Evolutionary conservation across 202 grass and related monocot species (phyloP), one percentile per base, ranked within the genome.

Genomic region (Carex sylvatica): DNA sequence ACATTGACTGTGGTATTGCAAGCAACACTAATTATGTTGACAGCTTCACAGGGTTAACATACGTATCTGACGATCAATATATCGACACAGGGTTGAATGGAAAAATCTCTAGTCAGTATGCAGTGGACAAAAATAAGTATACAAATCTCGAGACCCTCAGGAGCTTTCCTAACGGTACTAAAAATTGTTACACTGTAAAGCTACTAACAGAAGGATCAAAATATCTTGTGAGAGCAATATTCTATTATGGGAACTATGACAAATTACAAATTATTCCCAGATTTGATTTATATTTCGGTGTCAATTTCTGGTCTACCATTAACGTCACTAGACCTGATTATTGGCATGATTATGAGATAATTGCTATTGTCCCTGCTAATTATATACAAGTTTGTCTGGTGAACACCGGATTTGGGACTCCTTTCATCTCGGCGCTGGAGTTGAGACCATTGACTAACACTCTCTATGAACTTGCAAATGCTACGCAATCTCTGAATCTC

Each of bases 171-270:
- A 14, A 6, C 0, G 63, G 76, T 13, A 33, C 63, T 22, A 89
- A 88, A 18, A 97, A 63, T 74, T 93, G 91, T 87, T 97, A 97
- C 89, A 88, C 71, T 0, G 40, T 92, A 62, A 82, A 55, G 0
- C 86, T 79, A 59, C 33, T 94, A 14, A 87, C 68, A 24, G 1
- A 84, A 7, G 79, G 79, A 3, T 55, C 28, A 36, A 91, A 88
- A 47, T 93, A 90, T 79, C 20, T 97, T 0, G 5, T 91, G 18
- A 56, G 94, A 13, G 91, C 84, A 18, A 80, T 0, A 54, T 97
- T 97, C 85, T 55, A 7, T 85, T 93, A 97, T 15, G 91, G 80
- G 55, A 93, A 91, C 83, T 97, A 97, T 52, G 89, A 97, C 42
- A 80, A 84, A 4, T 80, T 78, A 4, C 4, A 65, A 14, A 35